These are phyloP conservation scores for Paspalum notatum DNA, from an alignment of 176 grass and related monocot genomes.

Conservation along the genomic window DNA sequence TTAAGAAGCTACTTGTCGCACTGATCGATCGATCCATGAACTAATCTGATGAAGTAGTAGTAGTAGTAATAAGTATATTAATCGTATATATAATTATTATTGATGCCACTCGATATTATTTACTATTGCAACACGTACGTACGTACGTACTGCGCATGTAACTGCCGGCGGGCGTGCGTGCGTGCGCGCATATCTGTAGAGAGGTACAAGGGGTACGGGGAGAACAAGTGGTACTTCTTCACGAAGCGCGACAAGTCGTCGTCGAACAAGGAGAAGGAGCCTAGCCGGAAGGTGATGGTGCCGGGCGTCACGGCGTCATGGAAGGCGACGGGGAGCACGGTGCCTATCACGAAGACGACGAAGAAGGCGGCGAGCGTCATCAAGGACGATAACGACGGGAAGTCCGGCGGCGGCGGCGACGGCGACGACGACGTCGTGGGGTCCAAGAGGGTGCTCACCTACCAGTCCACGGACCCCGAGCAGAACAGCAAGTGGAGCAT, in stretches of 20 bases:
- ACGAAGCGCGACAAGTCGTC: neutral
- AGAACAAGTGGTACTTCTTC: constrained; percentile 45
- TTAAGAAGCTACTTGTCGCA: no score
- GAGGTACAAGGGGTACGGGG: constrained; percentile 14
- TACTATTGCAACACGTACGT: neutral
- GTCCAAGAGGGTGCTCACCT: constrained; percentile 34
- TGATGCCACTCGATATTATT: no score
- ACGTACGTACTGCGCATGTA: neutral
- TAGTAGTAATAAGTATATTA: no score
- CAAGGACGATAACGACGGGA: neutral
- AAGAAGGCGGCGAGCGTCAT: neutral
- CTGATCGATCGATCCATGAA: neutral
- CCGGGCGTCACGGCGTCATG: neutral
- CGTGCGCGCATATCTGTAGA: constrained; percentile 9
- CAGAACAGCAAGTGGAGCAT: constrained; percentile 41
- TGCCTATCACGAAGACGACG: neutral
- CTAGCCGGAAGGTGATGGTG: constrained; percentile 35
- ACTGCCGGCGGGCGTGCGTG: neutral
- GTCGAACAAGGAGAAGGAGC: constrained; percentile 21
- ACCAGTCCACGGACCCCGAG: neutral
- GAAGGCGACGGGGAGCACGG: constrained; percentile 35
- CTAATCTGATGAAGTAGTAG: neutral
- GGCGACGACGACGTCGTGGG: neutral
- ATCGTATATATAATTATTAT: no score
- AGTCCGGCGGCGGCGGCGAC: no score